phyloP scores from a whole-genome alignment of 2,329 filamentous ascomycete species.

The Colletotrichum sp. region DNA sequence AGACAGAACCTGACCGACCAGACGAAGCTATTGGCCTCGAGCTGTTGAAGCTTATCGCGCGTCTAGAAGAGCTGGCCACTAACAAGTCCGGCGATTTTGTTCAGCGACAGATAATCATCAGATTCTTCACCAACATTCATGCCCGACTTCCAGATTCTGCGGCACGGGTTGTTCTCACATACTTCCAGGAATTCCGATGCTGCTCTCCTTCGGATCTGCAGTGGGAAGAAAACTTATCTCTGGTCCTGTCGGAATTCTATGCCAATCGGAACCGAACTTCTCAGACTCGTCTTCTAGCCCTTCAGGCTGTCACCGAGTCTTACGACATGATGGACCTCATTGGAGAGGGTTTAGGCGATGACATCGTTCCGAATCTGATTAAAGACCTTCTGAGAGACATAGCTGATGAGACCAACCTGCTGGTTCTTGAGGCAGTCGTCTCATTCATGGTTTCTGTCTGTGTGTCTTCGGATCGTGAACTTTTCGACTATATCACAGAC shows the following conservation, averaged over 20 bases:
- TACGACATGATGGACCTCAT: slow-evolving; percentile 65
- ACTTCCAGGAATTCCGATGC: slow-evolving; percentile 72
- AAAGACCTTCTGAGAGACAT: slow-evolving; percentile 66
- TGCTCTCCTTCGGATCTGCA: slow-evolving; percentile 73
- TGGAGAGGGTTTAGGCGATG: slow-evolving; percentile 59
- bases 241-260: slow-evolving; percentile 69
- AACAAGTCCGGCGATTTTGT: slow-evolving; percentile 58
- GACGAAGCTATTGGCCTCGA: slow-evolving; percentile 48
- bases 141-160: slow-evolving; percentile 68
- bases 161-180: slow-evolving; percentile 67
- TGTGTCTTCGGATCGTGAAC: slow-evolving; percentile 58
- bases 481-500: slow-evolving; percentile 65
- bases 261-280: slow-evolving; percentile 65
- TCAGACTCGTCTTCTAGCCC: slow-evolving; percentile 65
- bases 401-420: slow-evolving; percentile 65
- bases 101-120: slow-evolving; percentile 70
- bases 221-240: slow-evolving; percentile 69
- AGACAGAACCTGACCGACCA: slow-evolving; percentile 31
- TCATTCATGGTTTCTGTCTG: slow-evolving; percentile 70
- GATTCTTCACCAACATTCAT: slow-evolving; percentile 69
- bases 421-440: slow-evolving; percentile 69
- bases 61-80: slow-evolving; percentile 54
- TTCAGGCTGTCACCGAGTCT: slow-evolving; percentile 65
- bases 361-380: slow-evolving; percentile 63
- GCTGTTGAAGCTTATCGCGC: slow-evolving; percentile 47